Percentiles rank a stretch among this genome's conserved stretches.
phyloP scores from a whole-genome alignment of 108 stramenopile genomes.

The Nitzschia sp. region DNA sequence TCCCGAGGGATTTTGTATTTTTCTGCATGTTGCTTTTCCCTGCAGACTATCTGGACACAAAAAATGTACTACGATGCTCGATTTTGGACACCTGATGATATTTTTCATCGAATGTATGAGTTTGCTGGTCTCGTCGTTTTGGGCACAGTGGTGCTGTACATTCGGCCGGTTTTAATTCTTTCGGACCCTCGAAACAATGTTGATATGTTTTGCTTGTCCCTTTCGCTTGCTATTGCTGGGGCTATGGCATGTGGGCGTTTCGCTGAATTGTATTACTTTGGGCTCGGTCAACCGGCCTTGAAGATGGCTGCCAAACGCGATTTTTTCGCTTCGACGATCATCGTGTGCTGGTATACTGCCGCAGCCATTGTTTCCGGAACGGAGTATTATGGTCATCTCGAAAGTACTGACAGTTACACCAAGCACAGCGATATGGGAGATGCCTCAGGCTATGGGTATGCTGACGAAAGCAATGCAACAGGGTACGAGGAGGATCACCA shows the following conservation, averaged over 20 bases:
- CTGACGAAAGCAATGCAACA: neutral
- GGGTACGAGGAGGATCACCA: neutral
- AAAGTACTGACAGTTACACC: neutral
- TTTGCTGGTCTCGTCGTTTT: conserved; percentile 26
- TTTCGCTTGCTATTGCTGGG: conserved; percentile 16
- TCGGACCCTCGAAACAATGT: conserved; percentile 14
- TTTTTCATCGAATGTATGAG: conserved; percentile 33
- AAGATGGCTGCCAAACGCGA: conserved; percentile 13
- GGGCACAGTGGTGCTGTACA: conserved; percentile 30
- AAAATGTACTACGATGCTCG: conserved; percentile 34
- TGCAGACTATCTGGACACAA: conserved; percentile 33
- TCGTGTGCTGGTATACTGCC: conserved; percentile 18
- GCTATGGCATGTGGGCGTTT: conserved; percentile 20
- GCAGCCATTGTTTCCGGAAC: conserved; percentile 24
- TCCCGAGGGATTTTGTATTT: conserved; percentile 50
- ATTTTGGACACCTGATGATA: conserved; percentile 28
- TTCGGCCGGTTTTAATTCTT: conserved; percentile 36
- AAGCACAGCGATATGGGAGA: neutral
- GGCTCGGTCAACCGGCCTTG: conserved; percentile 20
- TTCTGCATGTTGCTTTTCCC: conserved; percentile 14
- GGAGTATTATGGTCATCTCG: conserved; percentile 21
- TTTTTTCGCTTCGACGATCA: neutral
- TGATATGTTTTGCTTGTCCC: conserved; percentile 41
- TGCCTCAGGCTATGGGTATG: neutral
- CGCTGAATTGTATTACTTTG: conserved; percentile 24